These are phyloP conservation scores for Debaryomyces robertsiae DNA, from an alignment of 1,139 yeast species.

Conservation along the genomic window DNA sequence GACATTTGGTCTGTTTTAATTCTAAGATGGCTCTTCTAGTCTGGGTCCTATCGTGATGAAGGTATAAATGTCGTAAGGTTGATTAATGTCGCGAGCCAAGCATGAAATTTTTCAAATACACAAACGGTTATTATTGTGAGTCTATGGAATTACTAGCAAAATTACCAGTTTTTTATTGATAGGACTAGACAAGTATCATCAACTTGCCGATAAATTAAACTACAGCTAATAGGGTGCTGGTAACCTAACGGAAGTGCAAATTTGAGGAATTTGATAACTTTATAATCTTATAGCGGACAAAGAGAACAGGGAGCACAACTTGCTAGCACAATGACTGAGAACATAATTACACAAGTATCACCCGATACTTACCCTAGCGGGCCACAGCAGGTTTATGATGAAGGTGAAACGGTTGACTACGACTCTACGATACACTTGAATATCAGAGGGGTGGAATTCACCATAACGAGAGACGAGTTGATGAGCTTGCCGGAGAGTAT, in stretches of 20 bases:
- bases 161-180: not conserved
- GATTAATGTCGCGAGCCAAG: not conserved
- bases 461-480: constrained; percentile 82
- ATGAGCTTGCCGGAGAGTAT: constrained; percentile 91
- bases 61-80: constrained; percentile 5
- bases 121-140: constrained; percentile 3
- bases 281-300: too few species aligned
- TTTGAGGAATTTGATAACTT: too few species aligned
- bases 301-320: too few species aligned
- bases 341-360: constrained; percentile 68
- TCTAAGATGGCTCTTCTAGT: not conserved
- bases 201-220: not conserved
- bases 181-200: constrained; percentile 1
- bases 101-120: constrained; percentile 6
- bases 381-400: constrained; percentile 21
- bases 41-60: not conserved
- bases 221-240: constrained; percentile 11
- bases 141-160: constrained; percentile 3
- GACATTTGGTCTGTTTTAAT: not conserved
- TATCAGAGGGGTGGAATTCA: constrained; percentile 63
- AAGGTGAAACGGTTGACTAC: constrained; percentile 48
- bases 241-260: constrained; percentile 5
- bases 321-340: constrained; percentile 31
- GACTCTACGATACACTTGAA: constrained; percentile 67
- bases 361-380: constrained; percentile 36